Conservation (phyloP, 331 rosid species). For the Phaseolus coccineus region DNA sequence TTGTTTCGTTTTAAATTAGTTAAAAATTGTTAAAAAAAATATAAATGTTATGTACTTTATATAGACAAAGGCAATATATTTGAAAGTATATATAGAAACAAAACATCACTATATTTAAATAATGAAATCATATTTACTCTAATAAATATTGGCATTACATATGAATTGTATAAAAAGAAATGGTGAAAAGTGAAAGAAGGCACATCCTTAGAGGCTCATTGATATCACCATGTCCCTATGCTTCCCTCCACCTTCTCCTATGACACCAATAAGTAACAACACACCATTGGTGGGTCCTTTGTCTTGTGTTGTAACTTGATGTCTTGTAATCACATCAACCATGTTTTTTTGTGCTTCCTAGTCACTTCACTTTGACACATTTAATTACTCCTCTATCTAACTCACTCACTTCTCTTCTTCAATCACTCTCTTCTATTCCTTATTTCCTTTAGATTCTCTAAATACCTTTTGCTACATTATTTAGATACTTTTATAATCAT, state of each 20-base stretch:
- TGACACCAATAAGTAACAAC: neutral
- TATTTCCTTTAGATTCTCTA: neutral
- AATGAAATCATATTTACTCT: too few relatives aligned
- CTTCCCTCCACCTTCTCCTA: neutral
- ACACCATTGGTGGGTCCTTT: slow-evolving; percentile 29
- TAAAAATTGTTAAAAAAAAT: too few relatives aligned
- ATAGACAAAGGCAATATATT: too few relatives aligned
- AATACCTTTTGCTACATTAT: too few relatives aligned
- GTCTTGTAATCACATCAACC: slow-evolving; percentile 41
- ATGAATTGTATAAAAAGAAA: slow-evolving; percentile 2
- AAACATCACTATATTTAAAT: too few relatives aligned
- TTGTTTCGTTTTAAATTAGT: too few relatives aligned
- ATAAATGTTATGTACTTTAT: too few relatives aligned
- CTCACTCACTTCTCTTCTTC: neutral
- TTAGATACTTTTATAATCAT: too few relatives aligned
- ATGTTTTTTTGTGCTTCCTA: slow-evolving; percentile 44
- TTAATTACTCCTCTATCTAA: neutral
- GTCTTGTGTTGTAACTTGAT: slow-evolving; percentile 33
- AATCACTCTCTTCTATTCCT: neutral
- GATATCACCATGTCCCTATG: neutral
- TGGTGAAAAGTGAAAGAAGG: neutral
- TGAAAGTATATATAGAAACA: too few relatives aligned
- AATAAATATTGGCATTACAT: neutral
- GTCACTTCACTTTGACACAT: slow-evolving; percentile 24
- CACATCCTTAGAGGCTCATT: slow-evolving; percentile 1